phyloP scores from a whole-genome alignment of 306 rosid genomes.

The Cucumis cinereus region DNA sequence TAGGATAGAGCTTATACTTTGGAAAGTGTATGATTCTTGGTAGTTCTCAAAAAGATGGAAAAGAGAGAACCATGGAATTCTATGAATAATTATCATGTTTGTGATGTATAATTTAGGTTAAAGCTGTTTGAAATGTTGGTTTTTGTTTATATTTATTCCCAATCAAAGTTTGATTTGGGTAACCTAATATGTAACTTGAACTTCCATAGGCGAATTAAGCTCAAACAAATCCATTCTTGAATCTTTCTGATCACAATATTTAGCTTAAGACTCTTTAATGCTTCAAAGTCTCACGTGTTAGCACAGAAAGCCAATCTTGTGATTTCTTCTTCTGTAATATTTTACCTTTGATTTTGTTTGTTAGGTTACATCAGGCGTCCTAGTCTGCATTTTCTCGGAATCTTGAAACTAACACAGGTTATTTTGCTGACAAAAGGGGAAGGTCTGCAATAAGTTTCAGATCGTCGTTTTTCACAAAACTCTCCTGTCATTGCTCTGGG shows the following conservation, averaged over 20 bases:
- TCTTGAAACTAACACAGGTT: not conserved
- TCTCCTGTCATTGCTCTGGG: conserved; percentile 11
- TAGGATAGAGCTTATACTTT: not conserved
- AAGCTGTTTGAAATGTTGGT: not conserved
- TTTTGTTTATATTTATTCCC: not conserved
- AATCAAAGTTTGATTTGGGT: not conserved
- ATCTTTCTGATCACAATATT: not conserved
- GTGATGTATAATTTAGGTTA: not conserved
- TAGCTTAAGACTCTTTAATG: not conserved
- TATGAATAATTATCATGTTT: not conserved
- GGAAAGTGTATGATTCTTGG: not conserved
- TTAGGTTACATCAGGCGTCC: not conserved
- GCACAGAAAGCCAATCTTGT: not conserved
- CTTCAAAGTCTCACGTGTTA: not conserved
- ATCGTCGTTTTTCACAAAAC: not conserved
- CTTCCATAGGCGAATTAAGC: not conserved
- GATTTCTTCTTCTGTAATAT: not conserved
- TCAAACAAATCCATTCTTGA: not conserved
- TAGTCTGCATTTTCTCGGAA: not conserved
- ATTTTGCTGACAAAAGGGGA: not conserved
- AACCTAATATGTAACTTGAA: not conserved
- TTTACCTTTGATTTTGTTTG: not conserved
- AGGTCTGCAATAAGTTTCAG: conserved; percentile 9
- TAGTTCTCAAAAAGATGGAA: not conserved
- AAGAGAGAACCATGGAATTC: not conserved